Percentiles rank a stretch among this genome's conserved stretches.
phyloP scores from a whole-genome alignment of 176 grass and related monocot genomes.

The Sorghum bicolor region DNA sequence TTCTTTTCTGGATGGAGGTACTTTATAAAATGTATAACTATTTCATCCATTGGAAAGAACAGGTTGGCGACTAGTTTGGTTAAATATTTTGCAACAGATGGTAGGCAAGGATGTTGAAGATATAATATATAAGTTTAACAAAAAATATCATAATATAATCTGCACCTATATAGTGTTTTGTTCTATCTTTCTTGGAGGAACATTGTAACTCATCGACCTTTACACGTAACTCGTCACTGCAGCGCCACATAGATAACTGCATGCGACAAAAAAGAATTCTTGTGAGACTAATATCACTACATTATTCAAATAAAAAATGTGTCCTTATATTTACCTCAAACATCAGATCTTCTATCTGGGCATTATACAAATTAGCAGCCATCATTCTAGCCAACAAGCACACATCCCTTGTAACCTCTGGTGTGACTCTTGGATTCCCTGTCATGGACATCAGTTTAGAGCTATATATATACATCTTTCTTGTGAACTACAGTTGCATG shows the following conservation, averaged over 20 bases:
- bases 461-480: background rate
- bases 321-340: conserved; percentile 68
- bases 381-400: conserved; percentile 97
- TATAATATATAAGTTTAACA: background rate
- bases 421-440: conserved; percentile 98
- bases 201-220: conserved; percentile 50
- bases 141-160: conserved; percentile 6
- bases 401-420: conserved; percentile 96
- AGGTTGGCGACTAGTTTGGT: background rate
- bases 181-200: conserved; percentile 81
- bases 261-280: conserved; percentile 25
- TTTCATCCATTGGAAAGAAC: background rate
- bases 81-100: conserved; percentile 5
- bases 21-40: background rate
- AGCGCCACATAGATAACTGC: conserved; percentile 98
- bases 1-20: background rate
- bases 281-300: conserved; percentile 14
- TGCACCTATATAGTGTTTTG: conserved; percentile 93
- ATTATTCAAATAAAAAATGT: background rate
- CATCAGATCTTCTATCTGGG: conserved; percentile 97
- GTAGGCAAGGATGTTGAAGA: conserved; percentile 11
- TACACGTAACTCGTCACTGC: conserved; percentile 75
- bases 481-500: background rate
- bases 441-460: conserved; percentile 36
- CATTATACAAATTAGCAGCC: conserved; percentile 92